Base-by-base conservation (phyloP, 164 flowering plant genomes). In the Vitis amurensis region DNA sequence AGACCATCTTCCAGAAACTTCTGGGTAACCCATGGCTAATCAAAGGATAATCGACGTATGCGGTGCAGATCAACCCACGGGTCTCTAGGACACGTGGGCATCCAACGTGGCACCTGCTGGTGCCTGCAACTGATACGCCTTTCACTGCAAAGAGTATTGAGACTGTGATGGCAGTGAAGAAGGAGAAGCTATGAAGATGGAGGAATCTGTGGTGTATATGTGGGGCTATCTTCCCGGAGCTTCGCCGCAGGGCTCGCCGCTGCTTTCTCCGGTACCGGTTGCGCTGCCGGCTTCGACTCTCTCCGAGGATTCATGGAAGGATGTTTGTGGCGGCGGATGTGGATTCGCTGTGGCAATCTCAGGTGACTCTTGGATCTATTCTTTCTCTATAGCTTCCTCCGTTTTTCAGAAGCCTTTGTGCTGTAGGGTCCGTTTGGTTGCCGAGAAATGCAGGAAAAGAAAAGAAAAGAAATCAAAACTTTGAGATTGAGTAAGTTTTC, bases 151-250 rank as follows among this genome's bases (percentile, higher is more conserved):
- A 37, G 4, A 37, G 44, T 37, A 37, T 37, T 3, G 44, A 37
- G 44, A 0, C 55, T 52, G 17, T 37, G 11, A 60, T 59, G 70
- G 69, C 11, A 72, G 73, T 5, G 63, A 50, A 8, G 70, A 29
- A 64, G 76, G 61, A 60, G 69, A 61, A 61, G 58, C 57, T 44
- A 17, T 37, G 64, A 51, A 53, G 31, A 53, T 63, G 65, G 67
- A 53, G 74, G 79, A 73, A 67, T 12, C 47, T 2, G 6, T 68
- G 65, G 88, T 88, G 52, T 84, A 78, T 23, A 86, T 89, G 94
- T 91, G 92, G 82, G 97, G 97, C 3, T 91, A 91, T 48, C 79
- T 91, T 3, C 97, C 97, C 9, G 94, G 92, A 59, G 86, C 86
- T 30, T 62, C 80, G 64, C 86, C 87, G 48, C 88, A 88, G 79